Base-by-base conservation (phyloP, 2,329 filamentous ascomycete genomes). In the Colletotrichum simmondsii region DNA sequence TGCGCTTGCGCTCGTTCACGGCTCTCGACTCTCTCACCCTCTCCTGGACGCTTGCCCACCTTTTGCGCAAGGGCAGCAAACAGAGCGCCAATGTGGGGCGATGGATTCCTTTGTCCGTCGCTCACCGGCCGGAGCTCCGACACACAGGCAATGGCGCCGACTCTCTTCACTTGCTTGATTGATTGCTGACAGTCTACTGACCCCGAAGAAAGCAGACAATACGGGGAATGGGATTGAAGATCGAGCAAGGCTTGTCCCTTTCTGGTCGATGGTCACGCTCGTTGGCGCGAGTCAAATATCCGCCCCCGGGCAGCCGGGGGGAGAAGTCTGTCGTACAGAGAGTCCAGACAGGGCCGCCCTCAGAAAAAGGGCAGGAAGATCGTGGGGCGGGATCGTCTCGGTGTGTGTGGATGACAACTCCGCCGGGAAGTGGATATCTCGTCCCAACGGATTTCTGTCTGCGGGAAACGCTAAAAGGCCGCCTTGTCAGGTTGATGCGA, bases 91-190 rank as follows among this genome's bases (percentile, higher is more conserved):
- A 35, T 32, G 58, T 46, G 69, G 69, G 69, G 59, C 65, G 53
- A 59, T 35, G 65, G 59, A 69, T 46, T 24, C 56, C 58, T 42
- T 56, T 61, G 68, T 66, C 68, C 62, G 68, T 67, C n/a, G 58
- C 46, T 67, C 63, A 72, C 59, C 65, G 70, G 70, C 65, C 70
- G 70, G 70, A 72, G 32, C 59, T 72, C 70, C 70, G 70, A 69
- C 42, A 49, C 42, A 22, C 7, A 46, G 59, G 59, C 16, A 30
- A 8, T 56, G 60, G 22, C 46, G 68, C 37, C 54, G 64, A 56
- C 14, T 16, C 35, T 14, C 37, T n/a, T 42, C 22, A 37, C 30
- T 16, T 16, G 35, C 7, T 24, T 3, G 30, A 32, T 42, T 12
- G 22, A 5, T 62, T 57, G 19, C 59, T 56, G 14, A 56, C 49